Conservation (phyloP, 1,284 basidiomycete species). For the Coniophora puteana region DNA sequence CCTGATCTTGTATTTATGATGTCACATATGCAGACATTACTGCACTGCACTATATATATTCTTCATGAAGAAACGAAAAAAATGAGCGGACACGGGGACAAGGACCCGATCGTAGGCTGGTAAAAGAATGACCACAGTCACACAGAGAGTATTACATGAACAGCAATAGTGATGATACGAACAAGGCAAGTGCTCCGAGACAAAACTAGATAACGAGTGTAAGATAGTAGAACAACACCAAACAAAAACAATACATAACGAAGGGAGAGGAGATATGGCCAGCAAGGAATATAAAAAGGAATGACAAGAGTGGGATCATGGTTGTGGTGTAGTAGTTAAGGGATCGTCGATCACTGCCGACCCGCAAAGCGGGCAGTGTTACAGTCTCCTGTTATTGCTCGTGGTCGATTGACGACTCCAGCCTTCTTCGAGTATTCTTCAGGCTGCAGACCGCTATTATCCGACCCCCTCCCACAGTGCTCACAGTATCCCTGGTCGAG, state of each 20-base stretch:
- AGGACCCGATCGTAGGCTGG: no score
- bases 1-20: no score
- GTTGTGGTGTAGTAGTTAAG: conserved; percentile 3
- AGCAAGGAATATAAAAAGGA: not conserved
- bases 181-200: conserved; percentile 22
- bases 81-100: no score
- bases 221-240: conserved; percentile 10
- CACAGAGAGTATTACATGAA: no score
- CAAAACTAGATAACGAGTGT: conserved; percentile 12
- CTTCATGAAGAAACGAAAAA: not conserved
- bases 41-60: not conserved
- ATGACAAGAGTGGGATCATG: not conserved
- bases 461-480: conserved; percentile 51
- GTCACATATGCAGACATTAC: conserved; percentile 15
- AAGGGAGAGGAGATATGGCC: not conserved
- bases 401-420: conserved; percentile 62
- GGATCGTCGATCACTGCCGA: conserved; percentile 32
- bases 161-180: conserved; percentile 14
- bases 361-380: conserved; percentile 59
- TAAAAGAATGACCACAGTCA: no score
- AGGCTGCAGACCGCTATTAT: conserved; percentile 15
- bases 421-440: conserved; percentile 24
- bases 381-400: conserved; percentile 62
- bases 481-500: conserved; percentile 46
- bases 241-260: conserved; percentile 16